phyloP scores from a whole-genome alignment of 805 yeast species.

The Wickerhamomyces silvicola region DNA sequence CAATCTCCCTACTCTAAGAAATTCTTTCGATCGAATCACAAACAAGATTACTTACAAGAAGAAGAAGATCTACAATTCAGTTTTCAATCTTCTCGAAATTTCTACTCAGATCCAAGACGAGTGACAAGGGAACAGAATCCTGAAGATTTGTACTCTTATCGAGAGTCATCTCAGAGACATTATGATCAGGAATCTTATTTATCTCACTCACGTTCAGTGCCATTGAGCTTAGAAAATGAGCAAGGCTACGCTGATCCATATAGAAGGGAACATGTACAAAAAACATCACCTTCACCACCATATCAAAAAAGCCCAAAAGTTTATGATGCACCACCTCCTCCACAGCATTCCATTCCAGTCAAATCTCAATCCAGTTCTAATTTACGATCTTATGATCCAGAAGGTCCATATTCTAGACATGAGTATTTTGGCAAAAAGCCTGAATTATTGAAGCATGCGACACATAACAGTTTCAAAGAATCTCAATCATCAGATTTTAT shows the following conservation, averaged over 20 bases:
- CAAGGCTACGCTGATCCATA: slow-evolving; percentile 5
- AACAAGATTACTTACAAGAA: neutral
- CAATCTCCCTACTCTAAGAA: too few relatives aligned
- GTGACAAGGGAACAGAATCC: slow-evolving; percentile 1
- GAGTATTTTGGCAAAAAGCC: slow-evolving; percentile 4
- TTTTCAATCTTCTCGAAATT: slow-evolving; percentile 19
- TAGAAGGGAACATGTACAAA: neutral
- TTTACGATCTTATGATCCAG: slow-evolving; percentile 10
- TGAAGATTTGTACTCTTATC: slow-evolving; percentile 7
- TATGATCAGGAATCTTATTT: slow-evolving; percentile 4
- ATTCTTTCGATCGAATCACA: too few relatives aligned
- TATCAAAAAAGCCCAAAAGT: slow-evolving; percentile 1
- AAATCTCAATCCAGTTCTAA: slow-evolving; percentile 19
- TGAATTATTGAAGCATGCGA: slow-evolving; percentile 9
- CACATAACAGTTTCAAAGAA: slow-evolving; percentile 7
- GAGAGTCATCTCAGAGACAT: neutral
- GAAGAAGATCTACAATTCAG: slow-evolving; percentile 22
- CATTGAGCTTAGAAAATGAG: slow-evolving; percentile 9
- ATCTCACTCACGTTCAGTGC: slow-evolving; percentile 21
- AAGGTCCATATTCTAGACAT: slow-evolving; percentile 9
- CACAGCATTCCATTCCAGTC: slow-evolving; percentile 17
- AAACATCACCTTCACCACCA: neutral
- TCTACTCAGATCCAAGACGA: slow-evolving; percentile 10
- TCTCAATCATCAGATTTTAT: slow-evolving; percentile 16
- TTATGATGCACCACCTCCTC: slow-evolving; percentile 17